A percentile compares a stretch with the other conserved stretches of the same genome.
These are phyloP conservation scores for Phytopythium vexans DNA, from an alignment of 352 stramenopile species.

Conservation along the genomic window DNA sequence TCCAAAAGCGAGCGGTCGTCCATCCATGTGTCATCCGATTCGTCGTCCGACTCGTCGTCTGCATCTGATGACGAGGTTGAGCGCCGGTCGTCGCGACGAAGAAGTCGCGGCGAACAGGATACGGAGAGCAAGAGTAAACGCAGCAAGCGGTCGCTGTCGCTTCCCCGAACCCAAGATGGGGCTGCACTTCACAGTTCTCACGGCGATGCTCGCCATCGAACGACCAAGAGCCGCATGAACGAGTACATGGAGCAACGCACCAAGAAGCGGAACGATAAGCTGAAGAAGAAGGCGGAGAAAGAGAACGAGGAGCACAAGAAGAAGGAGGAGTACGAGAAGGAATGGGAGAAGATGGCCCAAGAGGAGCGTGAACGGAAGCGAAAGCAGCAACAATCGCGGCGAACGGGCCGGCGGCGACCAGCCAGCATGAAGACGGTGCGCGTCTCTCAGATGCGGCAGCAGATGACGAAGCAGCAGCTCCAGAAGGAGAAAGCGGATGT, in stretches of 20 bases:
- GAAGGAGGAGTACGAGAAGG: conserved; percentile 84
- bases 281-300: conserved; percentile 70
- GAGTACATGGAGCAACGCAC: conserved; percentile 85
- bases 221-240: conserved; percentile 83
- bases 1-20: conserved; percentile 1
- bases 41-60: conserved; percentile 3
- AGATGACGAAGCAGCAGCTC: conserved; percentile 69
- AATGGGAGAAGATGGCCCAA: conserved; percentile 88
- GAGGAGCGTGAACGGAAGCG: conserved; percentile 80
- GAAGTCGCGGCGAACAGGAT: conserved; percentile 6
- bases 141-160: conserved; percentile 4
- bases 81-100: conserved; percentile 1
- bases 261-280: conserved; percentile 74
- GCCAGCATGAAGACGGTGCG: conserved; percentile 82
- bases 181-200: conserved; percentile 8
- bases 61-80: conserved; percentile 1
- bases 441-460: conserved; percentile 81
- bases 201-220: conserved; percentile 10
- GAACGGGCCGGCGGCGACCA: conserved; percentile 60
- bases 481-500: conserved; percentile 46
- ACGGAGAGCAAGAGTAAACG: background rate
- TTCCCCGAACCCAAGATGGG: conserved; percentile 1
- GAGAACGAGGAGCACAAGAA: conserved; percentile 73
- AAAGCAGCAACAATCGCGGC: conserved; percentile 73
- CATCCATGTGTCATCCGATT: conserved; percentile 30